Conservation (phyloP, 2,329 filamentous ascomycete species). For the Xylariaceae sp. region DNA sequence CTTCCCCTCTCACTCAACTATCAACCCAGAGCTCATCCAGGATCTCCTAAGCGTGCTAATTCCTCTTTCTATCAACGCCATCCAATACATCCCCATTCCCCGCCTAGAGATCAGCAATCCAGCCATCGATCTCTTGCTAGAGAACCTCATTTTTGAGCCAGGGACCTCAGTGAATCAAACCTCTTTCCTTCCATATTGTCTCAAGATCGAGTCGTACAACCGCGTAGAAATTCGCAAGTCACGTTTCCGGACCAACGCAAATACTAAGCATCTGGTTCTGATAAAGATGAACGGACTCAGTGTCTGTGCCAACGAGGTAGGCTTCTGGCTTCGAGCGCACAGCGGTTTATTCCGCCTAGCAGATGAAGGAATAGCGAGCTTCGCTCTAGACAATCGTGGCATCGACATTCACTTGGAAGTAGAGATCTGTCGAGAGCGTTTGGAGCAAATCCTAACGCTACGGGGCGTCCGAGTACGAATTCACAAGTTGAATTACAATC, state of each 20-base stretch:
- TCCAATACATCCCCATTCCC: slow-evolving; percentile 87
- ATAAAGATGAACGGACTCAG: slow-evolving; percentile 80
- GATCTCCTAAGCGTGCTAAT: slow-evolving; percentile 79
- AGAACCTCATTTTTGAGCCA: slow-evolving; percentile 87
- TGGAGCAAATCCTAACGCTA: slow-evolving; percentile 79
- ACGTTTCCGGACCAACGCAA: slow-evolving; percentile 62
- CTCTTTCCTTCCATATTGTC: slow-evolving; percentile 82
- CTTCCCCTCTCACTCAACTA: slow-evolving; percentile 59
- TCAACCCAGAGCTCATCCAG: slow-evolving; percentile 67
- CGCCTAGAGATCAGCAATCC: slow-evolving; percentile 83
- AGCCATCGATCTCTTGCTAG: slow-evolving; percentile 77
- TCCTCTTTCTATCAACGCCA: slow-evolving; percentile 67
- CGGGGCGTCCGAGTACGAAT: slow-evolving; percentile 73
- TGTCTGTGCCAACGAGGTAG: slow-evolving; percentile 77
- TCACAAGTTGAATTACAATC: slow-evolving; percentile 77
- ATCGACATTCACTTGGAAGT: slow-evolving; percentile 83
- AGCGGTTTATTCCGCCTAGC: slow-evolving; percentile 68
- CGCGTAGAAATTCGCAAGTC: slow-evolving; percentile 82
- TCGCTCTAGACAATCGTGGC: slow-evolving; percentile 79
- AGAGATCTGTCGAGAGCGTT: slow-evolving; percentile 70
- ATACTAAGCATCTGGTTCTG: slow-evolving; percentile 66
- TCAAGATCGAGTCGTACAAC: slow-evolving; percentile 79
- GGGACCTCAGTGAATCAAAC: slow-evolving; percentile 78
- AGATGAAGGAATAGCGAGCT: slow-evolving; percentile 80
- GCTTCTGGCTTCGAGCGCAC: slow-evolving; percentile 83